Conservation (phyloP, 208 protist genomes). For the Wallacemonas sp. region DNA sequence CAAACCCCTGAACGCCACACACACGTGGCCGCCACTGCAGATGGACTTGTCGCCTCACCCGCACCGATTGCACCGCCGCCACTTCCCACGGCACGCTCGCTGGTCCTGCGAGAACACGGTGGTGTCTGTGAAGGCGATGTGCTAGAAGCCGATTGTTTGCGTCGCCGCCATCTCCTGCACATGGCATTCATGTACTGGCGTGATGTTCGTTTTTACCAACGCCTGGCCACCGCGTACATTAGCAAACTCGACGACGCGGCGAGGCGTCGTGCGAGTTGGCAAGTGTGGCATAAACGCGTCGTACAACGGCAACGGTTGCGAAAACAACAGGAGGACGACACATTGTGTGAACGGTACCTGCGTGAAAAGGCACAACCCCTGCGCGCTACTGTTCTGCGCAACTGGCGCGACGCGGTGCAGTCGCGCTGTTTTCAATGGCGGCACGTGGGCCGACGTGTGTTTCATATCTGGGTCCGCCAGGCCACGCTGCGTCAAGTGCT, state of each 20-base stretch:
- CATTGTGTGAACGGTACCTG: slow-evolving; percentile 28
- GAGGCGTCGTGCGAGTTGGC: too few relatives aligned
- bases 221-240: slow-evolving; percentile 25
- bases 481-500: background rate
- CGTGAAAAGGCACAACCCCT: background rate
- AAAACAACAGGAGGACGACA: slow-evolving; percentile 19
- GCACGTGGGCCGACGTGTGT: slow-evolving; percentile 15
- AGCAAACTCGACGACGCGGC: slow-evolving; percentile 9
- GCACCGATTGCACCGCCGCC: background rate
- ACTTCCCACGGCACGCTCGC: background rate
- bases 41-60: background rate
- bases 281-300: slow-evolving; percentile 23
- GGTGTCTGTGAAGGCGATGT: background rate
- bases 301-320: background rate
- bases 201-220: slow-evolving; percentile 35
- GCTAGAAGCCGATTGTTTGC: slow-evolving; percentile 4
- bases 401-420: slow-evolving; percentile 19
- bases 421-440: slow-evolving; percentile 16
- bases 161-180: background rate
- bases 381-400: background rate
- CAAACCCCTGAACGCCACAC: too few relatives aligned
- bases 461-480: slow-evolving; percentile 9
- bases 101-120: too few relatives aligned
- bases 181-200: slow-evolving; percentile 30
- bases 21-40: background rate